Evolutionary conservation across 1,284 basidiomycete species (phyloP).

Genomic region (Boletus coffeatus): DNA sequence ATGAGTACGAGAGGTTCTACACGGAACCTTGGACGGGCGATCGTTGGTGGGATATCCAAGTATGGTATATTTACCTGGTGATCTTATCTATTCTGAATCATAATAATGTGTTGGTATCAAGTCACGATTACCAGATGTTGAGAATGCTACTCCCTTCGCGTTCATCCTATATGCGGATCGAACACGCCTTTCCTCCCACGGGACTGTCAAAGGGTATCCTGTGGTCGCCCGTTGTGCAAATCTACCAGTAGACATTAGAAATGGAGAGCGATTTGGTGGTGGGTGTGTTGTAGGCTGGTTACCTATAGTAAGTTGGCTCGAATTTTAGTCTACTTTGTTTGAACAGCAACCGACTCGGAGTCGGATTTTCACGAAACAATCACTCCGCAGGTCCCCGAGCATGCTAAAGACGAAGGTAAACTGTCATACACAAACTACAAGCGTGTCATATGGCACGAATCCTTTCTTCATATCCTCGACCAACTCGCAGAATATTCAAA

Average conservation of each 20-base stretch:
- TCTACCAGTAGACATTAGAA: conserved; percentile 33
- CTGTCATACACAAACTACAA: background rate
- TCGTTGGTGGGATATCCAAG: conserved; percentile 18
- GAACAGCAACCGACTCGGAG: too few species aligned
- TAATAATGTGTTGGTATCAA: background rate
- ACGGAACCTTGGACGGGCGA: conserved; percentile 28
- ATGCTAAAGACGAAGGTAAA: background rate
- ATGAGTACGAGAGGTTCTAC: conserved; percentile 16
- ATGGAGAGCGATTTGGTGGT: conserved; percentile 33
- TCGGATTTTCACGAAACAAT: background rate
- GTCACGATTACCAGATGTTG: background rate
- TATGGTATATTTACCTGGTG: too few species aligned
- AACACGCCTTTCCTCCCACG: conserved; percentile 37
- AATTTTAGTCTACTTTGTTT: background rate
- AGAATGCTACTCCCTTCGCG: conserved; percentile 13
- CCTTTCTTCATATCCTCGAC: background rate
- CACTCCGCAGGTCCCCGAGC: background rate
- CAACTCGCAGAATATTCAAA: background rate
- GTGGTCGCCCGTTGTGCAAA: conserved; percentile 35
- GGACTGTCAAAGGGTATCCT: conserved; percentile 39
- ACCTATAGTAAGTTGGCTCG: conserved; percentile 32
- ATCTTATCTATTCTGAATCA: background rate
- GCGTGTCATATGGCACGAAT: background rate
- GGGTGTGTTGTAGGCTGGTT: conserved; percentile 39
- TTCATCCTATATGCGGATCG: conserved; percentile 41